Conservation (phyloP, 306 rosid genomes). For the Malus sieversii region DNA sequence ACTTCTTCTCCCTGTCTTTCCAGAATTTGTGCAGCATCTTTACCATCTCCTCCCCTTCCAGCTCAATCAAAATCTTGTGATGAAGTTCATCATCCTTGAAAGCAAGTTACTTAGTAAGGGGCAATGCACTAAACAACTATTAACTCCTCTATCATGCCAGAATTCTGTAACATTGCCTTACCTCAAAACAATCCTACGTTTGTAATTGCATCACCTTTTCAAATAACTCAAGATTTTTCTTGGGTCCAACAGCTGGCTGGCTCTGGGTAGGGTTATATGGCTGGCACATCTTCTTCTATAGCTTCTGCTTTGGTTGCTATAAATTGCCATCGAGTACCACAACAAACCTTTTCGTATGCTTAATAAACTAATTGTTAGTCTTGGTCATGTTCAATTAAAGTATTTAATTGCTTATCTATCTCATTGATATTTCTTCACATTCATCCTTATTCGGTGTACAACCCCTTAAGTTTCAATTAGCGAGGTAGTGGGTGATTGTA, state of each 20-base stretch:
- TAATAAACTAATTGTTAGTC: too few relatives aligned
- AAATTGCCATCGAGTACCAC: constrained; percentile 55
- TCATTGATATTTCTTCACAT: too few relatives aligned
- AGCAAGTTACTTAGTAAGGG: not conserved
- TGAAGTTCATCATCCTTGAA: not conserved
- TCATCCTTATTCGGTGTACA: too few relatives aligned
- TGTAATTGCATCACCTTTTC: not conserved
- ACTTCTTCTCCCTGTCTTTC: not conserved
- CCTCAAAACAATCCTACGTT: not conserved
- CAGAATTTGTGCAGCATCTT: not conserved
- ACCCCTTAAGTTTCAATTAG: too few relatives aligned
- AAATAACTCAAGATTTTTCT: constrained; percentile 9
- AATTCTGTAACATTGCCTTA: not conserved
- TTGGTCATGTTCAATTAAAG: too few relatives aligned
- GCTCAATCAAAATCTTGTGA: too few relatives aligned
- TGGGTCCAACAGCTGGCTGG: constrained; percentile 30
- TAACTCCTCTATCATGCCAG: not conserved
- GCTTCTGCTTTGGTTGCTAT: constrained; percentile 40
- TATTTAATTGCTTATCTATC: too few relatives aligned
- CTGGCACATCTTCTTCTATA: constrained; percentile 22
- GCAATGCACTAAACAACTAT: not conserved
- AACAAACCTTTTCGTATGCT: constrained; percentile 4
- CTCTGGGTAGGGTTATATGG: constrained; percentile 19
- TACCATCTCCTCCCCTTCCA: not conserved
- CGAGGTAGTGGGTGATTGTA: too few relatives aligned